These are phyloP conservation scores for Comarum palustre DNA, from an alignment of 306 rosid species.

Conservation along the genomic window DNA sequence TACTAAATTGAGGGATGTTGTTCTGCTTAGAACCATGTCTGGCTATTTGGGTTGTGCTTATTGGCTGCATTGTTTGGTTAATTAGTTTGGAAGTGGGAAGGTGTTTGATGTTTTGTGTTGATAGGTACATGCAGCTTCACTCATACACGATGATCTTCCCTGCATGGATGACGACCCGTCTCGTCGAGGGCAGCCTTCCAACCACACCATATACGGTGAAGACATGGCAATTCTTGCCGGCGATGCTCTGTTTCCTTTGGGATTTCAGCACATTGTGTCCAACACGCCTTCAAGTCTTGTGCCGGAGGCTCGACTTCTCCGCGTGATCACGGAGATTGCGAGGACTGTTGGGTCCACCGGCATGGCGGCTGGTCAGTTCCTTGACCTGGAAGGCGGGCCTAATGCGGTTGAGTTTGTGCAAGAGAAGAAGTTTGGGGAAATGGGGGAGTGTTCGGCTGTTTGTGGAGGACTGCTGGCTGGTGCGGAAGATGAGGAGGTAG, in stretches of 20 bases:
- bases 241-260: conserved; percentile 86
- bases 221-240: conserved; percentile 95
- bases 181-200: conserved; percentile 89
- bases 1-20: neutral
- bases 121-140: conserved; percentile 91
- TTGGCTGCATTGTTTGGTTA: neutral
- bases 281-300: conserved; percentile 73
- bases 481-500: conserved; percentile 67
- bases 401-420: conserved; percentile 65
- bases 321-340: conserved; percentile 82
- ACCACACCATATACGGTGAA: conserved; percentile 71
- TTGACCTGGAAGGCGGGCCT: conserved; percentile 76
- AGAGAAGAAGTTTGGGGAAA: conserved; percentile 92
- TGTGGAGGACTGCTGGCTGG: conserved; percentile 91
- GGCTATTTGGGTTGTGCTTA: neutral
- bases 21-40: neutral
- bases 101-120: conserved; percentile 4
- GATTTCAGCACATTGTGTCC: conserved; percentile 86
- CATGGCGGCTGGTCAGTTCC: conserved; percentile 97
- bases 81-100: neutral
- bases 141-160: conserved; percentile 95
- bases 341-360: conserved; percentile 85
- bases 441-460: conserved; percentile 89
- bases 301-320: conserved; percentile 61
- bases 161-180: conserved; percentile 85